Evolutionary conservation across 371 early-diverging fungal species (phyloP).

Genomic region (Batkoa obscura): DNA sequence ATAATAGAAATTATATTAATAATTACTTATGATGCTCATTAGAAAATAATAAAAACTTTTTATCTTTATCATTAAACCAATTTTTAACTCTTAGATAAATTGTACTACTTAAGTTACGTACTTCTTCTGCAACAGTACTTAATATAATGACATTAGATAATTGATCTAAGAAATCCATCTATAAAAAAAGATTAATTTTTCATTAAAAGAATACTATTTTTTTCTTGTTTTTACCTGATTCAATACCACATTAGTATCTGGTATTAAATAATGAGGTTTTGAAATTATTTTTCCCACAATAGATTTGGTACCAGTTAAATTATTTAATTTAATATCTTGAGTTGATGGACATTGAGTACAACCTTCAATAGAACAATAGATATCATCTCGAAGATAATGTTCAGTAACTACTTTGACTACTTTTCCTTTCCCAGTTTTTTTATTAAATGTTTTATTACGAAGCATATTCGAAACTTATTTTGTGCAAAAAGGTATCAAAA

Average conservation of each 20-base stretch:
- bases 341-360: slow-evolving; percentile 32
- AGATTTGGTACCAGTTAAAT: slow-evolving; percentile 15
- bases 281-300: slow-evolving; percentile 20
- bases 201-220: too few species aligned
- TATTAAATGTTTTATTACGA: slow-evolving; percentile 42
- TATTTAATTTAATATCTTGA: not conserved
- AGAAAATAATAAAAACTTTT: slow-evolving; percentile 72
- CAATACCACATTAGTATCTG: slow-evolving; percentile 89
- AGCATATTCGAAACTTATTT: slow-evolving; percentile 14
- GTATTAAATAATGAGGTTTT: slow-evolving; percentile 57
- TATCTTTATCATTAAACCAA: slow-evolving; percentile 40
- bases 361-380: slow-evolving; percentile 49
- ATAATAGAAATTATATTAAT: not conserved
- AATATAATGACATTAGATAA: slow-evolving; percentile 78
- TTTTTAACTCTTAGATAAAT: slow-evolving; percentile 62
- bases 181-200: not conserved
- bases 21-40: slow-evolving; percentile 74
- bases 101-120: slow-evolving; percentile 54
- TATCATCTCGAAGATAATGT: slow-evolving; percentile 91
- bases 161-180: slow-evolving; percentile 89
- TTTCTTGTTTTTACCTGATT: slow-evolving; percentile 37
- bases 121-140: slow-evolving; percentile 83
- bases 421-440: slow-evolving; percentile 70
- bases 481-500: too few species aligned
- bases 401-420: slow-evolving; percentile 88